Evolutionary conservation across 2,329 filamentous ascomycete species (phyloP), one percentile per base, ranked within the genome.

Genomic region (Passalora sequoiae): DNA sequence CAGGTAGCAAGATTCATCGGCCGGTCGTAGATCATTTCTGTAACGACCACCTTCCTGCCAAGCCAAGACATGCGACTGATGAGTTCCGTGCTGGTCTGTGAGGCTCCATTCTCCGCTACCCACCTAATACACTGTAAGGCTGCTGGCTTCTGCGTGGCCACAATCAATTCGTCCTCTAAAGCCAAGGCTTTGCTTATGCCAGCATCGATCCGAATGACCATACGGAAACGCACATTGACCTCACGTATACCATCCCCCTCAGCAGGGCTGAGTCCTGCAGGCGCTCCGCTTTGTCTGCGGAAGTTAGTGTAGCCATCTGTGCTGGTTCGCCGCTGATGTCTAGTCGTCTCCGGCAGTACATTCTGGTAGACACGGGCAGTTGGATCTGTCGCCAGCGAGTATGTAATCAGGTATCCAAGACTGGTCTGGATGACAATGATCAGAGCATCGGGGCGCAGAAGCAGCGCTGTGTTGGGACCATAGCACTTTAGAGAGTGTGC

Each of bases 161-260:
- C 89, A 16, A 97, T 75, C 29, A 98, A 72, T 65, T 97, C 92
- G 43, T 95, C 87, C 54, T 97, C 92, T 16, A 97, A 75, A 2
- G 92, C 91, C 42, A 97, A 70, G 8, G 86, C 88, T 58, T 83
- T 86, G 55, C 83, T 82, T 56, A 98, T 96, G 2, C 92, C 92
- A 2, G 92, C 92, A 66, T 98, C 92, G 13, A 98, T 88, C 63
- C 94, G 94, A 60, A 98, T 97, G 10, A 95, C 91, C 86, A 96
- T 95, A 44, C 91, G 80, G 66, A 98, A 98, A 8, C 88, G 84
- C 37, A 98, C 76, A 57, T 84, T 94, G 43, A 94, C 80, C 66
- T 98, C 92, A 40, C 81, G 79, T 38, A 95, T 82, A 3, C 87
- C 87, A 37, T 77, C 77, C 7, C 86, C 86, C 64, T 96, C 92